Percentiles rank a stretch among this genome's conserved stretches.
phyloP scores from a whole-genome alignment of 495 filamentous ascomycete species.

The Wilcoxina mikolae region DNA sequence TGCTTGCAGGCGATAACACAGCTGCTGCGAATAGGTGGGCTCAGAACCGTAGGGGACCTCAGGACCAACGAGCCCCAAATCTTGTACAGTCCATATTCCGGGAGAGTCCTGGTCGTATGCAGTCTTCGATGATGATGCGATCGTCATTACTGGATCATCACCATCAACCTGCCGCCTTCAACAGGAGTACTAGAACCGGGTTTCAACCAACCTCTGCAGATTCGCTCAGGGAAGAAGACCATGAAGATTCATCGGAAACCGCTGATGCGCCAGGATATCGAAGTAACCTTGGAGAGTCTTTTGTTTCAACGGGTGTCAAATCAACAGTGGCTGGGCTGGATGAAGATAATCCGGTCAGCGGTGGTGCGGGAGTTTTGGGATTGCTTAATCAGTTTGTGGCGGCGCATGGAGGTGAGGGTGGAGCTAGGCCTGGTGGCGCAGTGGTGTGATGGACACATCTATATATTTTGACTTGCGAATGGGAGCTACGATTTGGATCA shows the following conservation, averaged over 20 bases:
- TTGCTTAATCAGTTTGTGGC: slow-evolving; percentile 80
- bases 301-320: slow-evolving; percentile 43
- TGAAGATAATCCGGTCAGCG: slow-evolving; percentile 31
- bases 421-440: background rate
- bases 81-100: slow-evolving; percentile 3
- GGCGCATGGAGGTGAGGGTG: slow-evolving; percentile 40
- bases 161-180: slow-evolving; percentile 43
- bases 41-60: background rate
- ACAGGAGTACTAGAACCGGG: slow-evolving; percentile 28
- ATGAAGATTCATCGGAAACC: slow-evolving; percentile 25
- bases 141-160: slow-evolving; percentile 44
- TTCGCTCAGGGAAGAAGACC: slow-evolving; percentile 22
- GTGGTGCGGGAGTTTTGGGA: slow-evolving; percentile 56
- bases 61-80: slow-evolving; percentile 6
- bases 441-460: background rate
- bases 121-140: slow-evolving; percentile 11
- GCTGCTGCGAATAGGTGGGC: slow-evolving; percentile 17
- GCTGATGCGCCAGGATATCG: slow-evolving; percentile 28
- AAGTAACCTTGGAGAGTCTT: slow-evolving; percentile 50
- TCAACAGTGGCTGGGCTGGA: slow-evolving; percentile 25
- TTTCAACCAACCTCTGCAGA: slow-evolving; percentile 26
- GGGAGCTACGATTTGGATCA: background rate
- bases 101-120: background rate
- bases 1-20: slow-evolving; percentile 8
- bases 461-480: background rate